Evolutionary conservation across 345 rosid species (phyloP).

Genomic region (Angophora floribunda): DNA sequence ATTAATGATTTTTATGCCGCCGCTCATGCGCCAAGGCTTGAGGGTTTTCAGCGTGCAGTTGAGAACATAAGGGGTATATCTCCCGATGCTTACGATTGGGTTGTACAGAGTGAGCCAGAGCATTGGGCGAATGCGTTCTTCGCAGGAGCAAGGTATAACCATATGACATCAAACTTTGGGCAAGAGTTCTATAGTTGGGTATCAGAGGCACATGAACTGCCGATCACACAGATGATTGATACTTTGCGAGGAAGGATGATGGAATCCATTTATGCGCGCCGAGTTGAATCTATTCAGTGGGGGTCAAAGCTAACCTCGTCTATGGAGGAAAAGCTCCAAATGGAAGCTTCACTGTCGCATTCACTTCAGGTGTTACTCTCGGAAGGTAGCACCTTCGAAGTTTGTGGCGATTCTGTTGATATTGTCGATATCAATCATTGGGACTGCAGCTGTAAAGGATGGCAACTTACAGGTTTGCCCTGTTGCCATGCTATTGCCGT

Average conservation of each 20-base stretch:
- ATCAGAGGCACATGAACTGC: constrained; percentile 77
- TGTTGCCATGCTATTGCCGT: constrained; percentile 86
- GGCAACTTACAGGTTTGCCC: constrained; percentile 72
- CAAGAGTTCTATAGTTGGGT: constrained; percentile 84
- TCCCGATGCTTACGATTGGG: constrained; percentile 76
- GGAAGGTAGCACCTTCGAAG: constrained; percentile 48
- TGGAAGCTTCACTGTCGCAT: constrained; percentile 35
- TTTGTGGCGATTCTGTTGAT: constrained; percentile 51
- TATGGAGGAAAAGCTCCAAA: constrained; percentile 68
- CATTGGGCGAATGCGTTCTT: constrained; percentile 86
- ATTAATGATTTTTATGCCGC: constrained; percentile 74
- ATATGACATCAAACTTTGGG: constrained; percentile 66
- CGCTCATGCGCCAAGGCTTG: constrained; percentile 55
- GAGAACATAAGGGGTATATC: constrained; percentile 73
- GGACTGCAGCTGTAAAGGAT: constrained; percentile 75
- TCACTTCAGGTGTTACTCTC: constrained; percentile 45
- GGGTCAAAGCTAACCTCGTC: constrained; percentile 56
- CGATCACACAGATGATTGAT: constrained; percentile 87
- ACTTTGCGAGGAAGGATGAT: constrained; percentile 72
- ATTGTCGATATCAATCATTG: constrained; percentile 56
- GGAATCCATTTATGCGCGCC: constrained; percentile 63
- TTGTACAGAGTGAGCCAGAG: constrained; percentile 72
- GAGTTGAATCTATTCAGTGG: constrained; percentile 71
- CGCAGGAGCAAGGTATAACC: constrained; percentile 72
- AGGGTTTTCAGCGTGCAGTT: constrained; percentile 42